phyloP scores from a whole-genome alignment of 495 filamentous ascomycete species.

The Aspergillus baeticus region DNA sequence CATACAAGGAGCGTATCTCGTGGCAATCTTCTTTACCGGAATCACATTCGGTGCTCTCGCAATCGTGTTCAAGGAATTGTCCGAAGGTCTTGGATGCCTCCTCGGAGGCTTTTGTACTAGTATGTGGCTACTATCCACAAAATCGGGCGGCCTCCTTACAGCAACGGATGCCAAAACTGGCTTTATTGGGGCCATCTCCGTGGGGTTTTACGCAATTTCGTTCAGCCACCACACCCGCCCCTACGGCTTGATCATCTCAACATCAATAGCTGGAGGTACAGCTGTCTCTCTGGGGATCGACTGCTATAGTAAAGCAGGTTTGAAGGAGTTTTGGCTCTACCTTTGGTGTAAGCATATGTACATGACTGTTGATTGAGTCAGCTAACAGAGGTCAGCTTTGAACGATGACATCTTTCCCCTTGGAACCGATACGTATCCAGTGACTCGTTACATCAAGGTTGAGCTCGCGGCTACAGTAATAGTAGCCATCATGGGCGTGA shows the following conservation, averaged over 20 bases:
- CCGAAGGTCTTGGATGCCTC: slow-evolving; percentile 82
- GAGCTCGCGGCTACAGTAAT: slow-evolving; percentile 80
- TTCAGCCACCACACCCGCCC: slow-evolving; percentile 77
- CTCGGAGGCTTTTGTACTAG: slow-evolving; percentile 84
- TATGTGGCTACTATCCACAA: slow-evolving; percentile 87
- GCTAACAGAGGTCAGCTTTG: slow-evolving; percentile 48
- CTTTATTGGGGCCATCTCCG: slow-evolving; percentile 72
- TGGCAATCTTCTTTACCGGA: slow-evolving; percentile 75
- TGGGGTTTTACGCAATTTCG: slow-evolving; percentile 66
- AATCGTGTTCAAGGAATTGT: slow-evolving; percentile 79
- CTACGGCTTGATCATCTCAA: slow-evolving; percentile 72
- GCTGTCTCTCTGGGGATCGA: slow-evolving; percentile 80
- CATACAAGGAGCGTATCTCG: slow-evolving; percentile 85
- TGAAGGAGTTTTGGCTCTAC: slow-evolving; percentile 96
- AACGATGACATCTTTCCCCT: slow-evolving; percentile 80
- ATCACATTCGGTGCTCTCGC: slow-evolving; percentile 72
- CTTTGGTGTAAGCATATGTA: slow-evolving; percentile 66
- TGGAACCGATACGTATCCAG: slow-evolving; percentile 71
- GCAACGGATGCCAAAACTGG: slow-evolving; percentile 60
- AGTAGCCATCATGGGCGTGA: slow-evolving; percentile 68
- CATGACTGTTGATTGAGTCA: neutral
- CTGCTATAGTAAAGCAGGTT: slow-evolving; percentile 82
- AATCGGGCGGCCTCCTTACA: slow-evolving; percentile 70
- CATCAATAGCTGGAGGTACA: slow-evolving; percentile 80
- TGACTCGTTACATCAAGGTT: slow-evolving; percentile 82